These are phyloP conservation scores for Euphorbia peplus DNA, from an alignment of 345 rosid species.

Conservation along the genomic window DNA sequence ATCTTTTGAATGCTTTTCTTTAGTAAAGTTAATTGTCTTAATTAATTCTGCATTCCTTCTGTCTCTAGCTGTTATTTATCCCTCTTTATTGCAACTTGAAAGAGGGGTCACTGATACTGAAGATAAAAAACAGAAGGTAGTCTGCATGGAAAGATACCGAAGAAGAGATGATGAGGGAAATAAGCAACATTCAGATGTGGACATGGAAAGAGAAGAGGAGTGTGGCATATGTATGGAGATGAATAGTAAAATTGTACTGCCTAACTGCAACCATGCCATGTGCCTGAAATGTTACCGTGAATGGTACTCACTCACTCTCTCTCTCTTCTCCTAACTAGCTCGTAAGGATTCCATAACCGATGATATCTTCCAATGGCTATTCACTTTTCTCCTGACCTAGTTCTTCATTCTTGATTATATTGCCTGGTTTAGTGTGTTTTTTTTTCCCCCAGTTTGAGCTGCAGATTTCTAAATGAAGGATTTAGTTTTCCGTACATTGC, in stretches of 20 bases:
- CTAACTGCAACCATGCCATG: constrained; percentile 61
- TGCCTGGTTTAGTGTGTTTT: background rate
- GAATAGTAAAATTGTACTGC: constrained; percentile 55
- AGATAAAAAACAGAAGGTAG: constrained; percentile 52
- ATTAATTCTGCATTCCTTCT: constrained; percentile 7
- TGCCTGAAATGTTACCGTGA: constrained; percentile 67
- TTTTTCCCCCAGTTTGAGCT: background rate
- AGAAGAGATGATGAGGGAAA: constrained; percentile 46
- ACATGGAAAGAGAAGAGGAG: constrained; percentile 61
- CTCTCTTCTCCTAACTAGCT: background rate
- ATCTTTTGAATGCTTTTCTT: background rate
- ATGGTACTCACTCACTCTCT: constrained; percentile 38
- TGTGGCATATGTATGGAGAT: constrained; percentile 75
- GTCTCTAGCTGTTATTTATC: constrained; percentile 58
- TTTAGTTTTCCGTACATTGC: background rate
- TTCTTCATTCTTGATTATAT: background rate
- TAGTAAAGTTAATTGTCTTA: background rate
- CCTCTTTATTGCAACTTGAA: constrained; percentile 58
- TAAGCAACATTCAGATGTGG: constrained; percentile 30
- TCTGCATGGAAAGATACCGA: constrained; percentile 53
- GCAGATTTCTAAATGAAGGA: background rate
- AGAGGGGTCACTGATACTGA: constrained; percentile 57
- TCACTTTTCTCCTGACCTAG: background rate
- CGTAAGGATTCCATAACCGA: background rate
- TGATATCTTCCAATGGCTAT: background rate